Conservation (phyloP, 257 asterid species). For the Ehretia macrophylla region DNA sequence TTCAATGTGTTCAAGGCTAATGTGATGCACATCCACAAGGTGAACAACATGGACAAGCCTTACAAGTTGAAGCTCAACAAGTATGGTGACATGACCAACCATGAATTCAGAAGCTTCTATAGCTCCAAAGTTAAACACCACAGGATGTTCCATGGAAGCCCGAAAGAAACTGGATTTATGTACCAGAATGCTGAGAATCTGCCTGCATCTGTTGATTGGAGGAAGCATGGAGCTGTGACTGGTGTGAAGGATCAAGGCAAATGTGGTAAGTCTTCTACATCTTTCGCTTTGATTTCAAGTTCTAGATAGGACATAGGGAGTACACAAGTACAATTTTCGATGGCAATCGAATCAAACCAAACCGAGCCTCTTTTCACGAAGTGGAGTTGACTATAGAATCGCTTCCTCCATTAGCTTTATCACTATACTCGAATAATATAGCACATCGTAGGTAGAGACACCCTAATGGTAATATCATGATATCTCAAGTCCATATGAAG, state of each 20-base stretch:
- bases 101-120: slow-evolving; percentile 56
- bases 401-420: too few species aligned
- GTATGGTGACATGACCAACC: slow-evolving; percentile 76
- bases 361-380: too few species aligned
- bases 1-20: slow-evolving; percentile 83
- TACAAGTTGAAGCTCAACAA: slow-evolving; percentile 78
- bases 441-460: too few species aligned
- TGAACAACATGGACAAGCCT: slow-evolving; percentile 69
- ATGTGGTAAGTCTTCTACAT: slow-evolving; percentile 48
- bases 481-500: too few species aligned
- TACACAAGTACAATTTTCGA: too few species aligned
- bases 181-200: slow-evolving; percentile 36
- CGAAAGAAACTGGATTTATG: slow-evolving; percentile 48
- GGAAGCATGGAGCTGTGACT: slow-evolving; percentile 77
- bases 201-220: slow-evolving; percentile 78
- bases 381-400: too few species aligned
- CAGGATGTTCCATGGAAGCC: slow-evolving; percentile 48
- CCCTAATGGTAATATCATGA: too few species aligned
- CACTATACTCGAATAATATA: too few species aligned
- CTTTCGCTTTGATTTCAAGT: background rate
- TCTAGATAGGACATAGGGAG: background rate
- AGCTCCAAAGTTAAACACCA: slow-evolving; percentile 64
- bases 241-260: slow-evolving; percentile 74
- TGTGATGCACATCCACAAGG: slow-evolving; percentile 56
- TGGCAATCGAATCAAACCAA: too few species aligned